Percentiles rank a stretch among this genome's conserved stretches.
Evolutionary conservation across 345 rosid species (phyloP).

Genomic region (Lepidium aucheri): DNA sequence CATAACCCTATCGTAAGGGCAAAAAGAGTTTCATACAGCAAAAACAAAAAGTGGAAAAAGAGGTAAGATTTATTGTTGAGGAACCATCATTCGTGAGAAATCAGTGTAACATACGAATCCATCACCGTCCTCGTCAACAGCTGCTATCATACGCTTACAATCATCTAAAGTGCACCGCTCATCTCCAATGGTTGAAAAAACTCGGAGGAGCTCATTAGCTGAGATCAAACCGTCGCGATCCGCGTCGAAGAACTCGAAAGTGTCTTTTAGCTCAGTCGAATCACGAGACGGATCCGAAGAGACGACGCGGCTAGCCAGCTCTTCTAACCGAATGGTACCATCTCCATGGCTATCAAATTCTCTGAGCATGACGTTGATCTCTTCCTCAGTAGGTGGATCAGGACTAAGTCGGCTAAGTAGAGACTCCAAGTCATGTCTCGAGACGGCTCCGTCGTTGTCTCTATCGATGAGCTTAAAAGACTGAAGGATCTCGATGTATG

Average conservation of each 20-base stretch:
- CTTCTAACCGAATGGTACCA: slow-evolving; percentile 41
- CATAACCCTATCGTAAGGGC: slow-evolving; percentile 12
- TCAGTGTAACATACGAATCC: slow-evolving; percentile 91
- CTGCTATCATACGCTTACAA: slow-evolving; percentile 75
- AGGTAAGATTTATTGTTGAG: slow-evolving; percentile 6
- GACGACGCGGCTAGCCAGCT: slow-evolving; percentile 35
- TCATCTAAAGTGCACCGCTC: slow-evolving; percentile 75
- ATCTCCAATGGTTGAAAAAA: slow-evolving; percentile 49
- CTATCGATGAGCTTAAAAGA: slow-evolving; percentile 49
- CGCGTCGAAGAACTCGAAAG: slow-evolving; percentile 70
- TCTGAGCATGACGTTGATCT: slow-evolving; percentile 48
- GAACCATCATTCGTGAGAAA: slow-evolving; percentile 74
- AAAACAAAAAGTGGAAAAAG: too few species aligned
- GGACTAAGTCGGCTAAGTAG: slow-evolving; percentile 48
- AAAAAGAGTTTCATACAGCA: slow-evolving; percentile 15
- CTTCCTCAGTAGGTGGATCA: slow-evolving; percentile 41
- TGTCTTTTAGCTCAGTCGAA: slow-evolving; percentile 53
- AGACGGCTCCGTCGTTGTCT: slow-evolving; percentile 51
- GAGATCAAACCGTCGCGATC: slow-evolving; percentile 82
- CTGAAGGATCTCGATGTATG: slow-evolving; percentile 33
- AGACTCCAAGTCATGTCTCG: slow-evolving; percentile 53
- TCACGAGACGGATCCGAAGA: slow-evolving; percentile 22
- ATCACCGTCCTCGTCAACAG: slow-evolving; percentile 57
- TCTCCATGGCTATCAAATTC: slow-evolving; percentile 28
- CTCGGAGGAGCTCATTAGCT: slow-evolving; percentile 60